Base-by-base conservation (phyloP, 2,329 filamentous ascomycete species). In the Beauveria sp. region DNA sequence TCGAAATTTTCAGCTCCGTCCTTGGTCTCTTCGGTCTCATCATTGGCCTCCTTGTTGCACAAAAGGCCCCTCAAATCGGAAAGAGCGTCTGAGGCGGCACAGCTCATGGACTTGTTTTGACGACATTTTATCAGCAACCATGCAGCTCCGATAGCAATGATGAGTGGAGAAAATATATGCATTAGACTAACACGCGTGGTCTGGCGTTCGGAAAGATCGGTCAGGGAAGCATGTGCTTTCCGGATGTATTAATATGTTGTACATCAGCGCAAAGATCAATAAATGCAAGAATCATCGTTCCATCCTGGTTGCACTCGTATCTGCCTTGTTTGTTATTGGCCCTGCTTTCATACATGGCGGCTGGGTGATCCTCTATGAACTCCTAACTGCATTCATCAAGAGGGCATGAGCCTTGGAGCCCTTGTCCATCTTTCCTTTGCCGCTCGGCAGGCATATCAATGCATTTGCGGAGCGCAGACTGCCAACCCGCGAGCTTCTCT, bases 1-100 rank as follows among this genome's bases (percentile, higher is more conserved):
- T 99, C 71, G 96, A 99, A 77, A 99, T 99, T 74, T 99, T 99
- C 82, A 97, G 93, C 74, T 98, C 93, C 46, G 93, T 99, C 54
- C 83, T 99, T 12, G 95, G 96, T 66, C 86, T 99, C 3, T 99
- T 99, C 71, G 96, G 95, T 63, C 83, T 99, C 66, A 99, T 99
- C 71, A 88, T 99, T 68, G 95, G 96, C 51, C 83, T 99, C 61
- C 82, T 99, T 67, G 84, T 98, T 58, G 90, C 91, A 63, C 84
- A 88, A 73, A 96, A 95, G 77, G 92, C 95, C 28, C 73, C 79
- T 26, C 90, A 92, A 65, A 96, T 97, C 65, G 80, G 80, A 65
- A 72, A 73, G 64, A 66, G 42, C 60, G 65, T 34, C 28, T 61
- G 50, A 61, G 20, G 31, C 16, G 50, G 24, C 66, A 67, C 63